Evolutionary conservation across 768 basidiomycete species (phyloP).

Genomic region (Pisolithus albus): DNA sequence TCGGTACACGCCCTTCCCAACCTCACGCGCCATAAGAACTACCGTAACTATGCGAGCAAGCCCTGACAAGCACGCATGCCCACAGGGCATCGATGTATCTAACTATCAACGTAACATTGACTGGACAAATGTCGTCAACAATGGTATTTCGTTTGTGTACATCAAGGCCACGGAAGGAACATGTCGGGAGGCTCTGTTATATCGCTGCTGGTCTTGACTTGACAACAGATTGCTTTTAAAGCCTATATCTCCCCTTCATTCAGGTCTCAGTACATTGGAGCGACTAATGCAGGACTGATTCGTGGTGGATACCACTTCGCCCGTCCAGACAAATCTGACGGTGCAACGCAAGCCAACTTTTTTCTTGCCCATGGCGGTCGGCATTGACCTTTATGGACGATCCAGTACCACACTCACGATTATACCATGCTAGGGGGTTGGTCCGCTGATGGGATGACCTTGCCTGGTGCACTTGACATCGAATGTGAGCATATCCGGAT

Average conservation of each 20-base stretch:
- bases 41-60: neutral
- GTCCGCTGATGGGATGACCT: conserved; percentile 51
- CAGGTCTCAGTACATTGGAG: conserved; percentile 47
- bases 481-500: conserved; percentile 37
- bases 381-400: neutral
- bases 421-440: conserved; percentile 36
- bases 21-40: too few relatives aligned
- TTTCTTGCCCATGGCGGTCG: conserved; percentile 53
- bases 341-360: conserved; percentile 52
- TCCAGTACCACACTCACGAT: neutral
- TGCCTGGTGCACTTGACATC: conserved; percentile 59
- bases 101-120: conserved; percentile 41
- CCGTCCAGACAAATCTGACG: conserved; percentile 44
- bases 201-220: neutral
- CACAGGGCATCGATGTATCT: conserved; percentile 53
- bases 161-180: conserved; percentile 67
- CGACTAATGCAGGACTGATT: conserved; percentile 49
- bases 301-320: conserved; percentile 60
- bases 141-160: conserved; percentile 49
- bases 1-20: too few relatives aligned
- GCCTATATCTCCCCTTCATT: conserved; percentile 27
- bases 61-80: conserved; percentile 29
- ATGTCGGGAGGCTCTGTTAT: conserved; percentile 25
- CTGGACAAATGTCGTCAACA: conserved; percentile 45
- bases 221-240: conserved; percentile 15